Base-by-base conservation (phyloP, 1,139 yeast genomes). In the Pichia sp. region DNA sequence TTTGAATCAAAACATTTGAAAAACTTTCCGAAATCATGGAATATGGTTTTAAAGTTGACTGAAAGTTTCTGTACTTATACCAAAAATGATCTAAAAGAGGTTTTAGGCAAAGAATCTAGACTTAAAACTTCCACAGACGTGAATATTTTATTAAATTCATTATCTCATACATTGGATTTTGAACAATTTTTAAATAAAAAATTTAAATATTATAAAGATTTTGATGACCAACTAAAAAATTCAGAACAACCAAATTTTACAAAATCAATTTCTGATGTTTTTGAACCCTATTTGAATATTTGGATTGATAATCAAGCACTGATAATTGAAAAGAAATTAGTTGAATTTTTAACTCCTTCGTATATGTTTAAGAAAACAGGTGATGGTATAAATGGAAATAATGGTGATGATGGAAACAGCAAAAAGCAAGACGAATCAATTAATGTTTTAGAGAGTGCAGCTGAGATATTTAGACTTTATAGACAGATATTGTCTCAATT, bases 241-340 rank as follows among this genome's bases (percentile, higher is more conserved):
- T 11, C 42, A 5, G 20, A 43, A 4, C 62, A 69, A 3, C 55
- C 63, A 36, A 66, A 61, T 10, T 71, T 75, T 54, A 71, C 73
- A 36, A 74, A 74, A 41, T 68, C 74, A 37, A 78, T 90, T 11
- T 84, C 95, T 26, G 69, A 70, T 26, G 85, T 83, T 22, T 90
- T 89, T 62, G 95, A 87, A 59, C 96, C 97, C 3, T 87, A 84
- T 57, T 68, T 92, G 45, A 75, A 76, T 36, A 66, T 87, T 9
- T 94, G 97, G 96, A 80, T 92, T n/a, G 80, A 79, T 29, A 85
- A 87, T 58, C 97, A 92, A 63, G 90, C 86, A 51, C 70, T 72
- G 30, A 62, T 70, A 26, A 69, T 92, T 52, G 74, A 75, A 39
- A 66, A 73, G 10, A 87, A 85, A 56, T 68, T 90, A 47, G 60